A percentile compares a stretch with the other conserved stretches of the same genome.
Evolutionary conservation across 192 early-diverging fungal genomes (phyloP).

Genomic region (Backusella luteola): DNA sequence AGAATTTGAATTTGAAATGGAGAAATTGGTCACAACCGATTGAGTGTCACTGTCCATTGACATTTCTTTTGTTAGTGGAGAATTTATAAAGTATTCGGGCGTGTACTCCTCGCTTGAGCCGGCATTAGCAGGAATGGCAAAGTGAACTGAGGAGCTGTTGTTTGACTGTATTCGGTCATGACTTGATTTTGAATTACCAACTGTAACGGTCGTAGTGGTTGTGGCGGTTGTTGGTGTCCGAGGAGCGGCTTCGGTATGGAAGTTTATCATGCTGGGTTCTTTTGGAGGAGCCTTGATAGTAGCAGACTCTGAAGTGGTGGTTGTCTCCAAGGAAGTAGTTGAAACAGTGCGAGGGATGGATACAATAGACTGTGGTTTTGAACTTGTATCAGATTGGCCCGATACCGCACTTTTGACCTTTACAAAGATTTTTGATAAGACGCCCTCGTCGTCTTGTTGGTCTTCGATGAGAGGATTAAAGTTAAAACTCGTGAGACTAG

Average conservation of each 20-base stretch:
- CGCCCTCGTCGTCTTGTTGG: constrained; percentile 43
- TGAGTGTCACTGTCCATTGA: constrained; percentile 44
- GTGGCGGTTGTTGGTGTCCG: constrained; percentile 11
- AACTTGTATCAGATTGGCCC: constrained; percentile 11
- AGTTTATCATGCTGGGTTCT: not conserved
- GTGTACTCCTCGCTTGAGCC: not conserved
- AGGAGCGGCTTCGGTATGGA: not conserved
- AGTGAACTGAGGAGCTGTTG: not conserved
- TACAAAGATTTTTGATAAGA: constrained; percentile 55
- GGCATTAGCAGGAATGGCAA: not conserved
- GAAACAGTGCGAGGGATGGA: constrained; percentile 6
- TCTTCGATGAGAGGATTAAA: constrained; percentile 26
- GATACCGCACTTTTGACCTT: constrained; percentile 49
- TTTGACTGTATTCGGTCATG: not conserved
- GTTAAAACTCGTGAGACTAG: constrained; percentile 41
- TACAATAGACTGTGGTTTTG: constrained; percentile 3
- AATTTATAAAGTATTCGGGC: constrained; percentile 9
- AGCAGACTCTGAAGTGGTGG: constrained; percentile 1
- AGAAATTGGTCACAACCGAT: constrained; percentile 42
- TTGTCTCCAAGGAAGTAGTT: not conserved
- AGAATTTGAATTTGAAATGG: constrained; percentile 46
- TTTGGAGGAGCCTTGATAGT: not conserved
- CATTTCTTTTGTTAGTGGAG: constrained; percentile 27
- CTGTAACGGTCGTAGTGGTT: constrained; percentile 4
- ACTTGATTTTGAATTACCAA: not conserved